Evolutionary conservation across 805 yeast species (phyloP).

Genomic region (Phaffomyces thermotolerans): DNA sequence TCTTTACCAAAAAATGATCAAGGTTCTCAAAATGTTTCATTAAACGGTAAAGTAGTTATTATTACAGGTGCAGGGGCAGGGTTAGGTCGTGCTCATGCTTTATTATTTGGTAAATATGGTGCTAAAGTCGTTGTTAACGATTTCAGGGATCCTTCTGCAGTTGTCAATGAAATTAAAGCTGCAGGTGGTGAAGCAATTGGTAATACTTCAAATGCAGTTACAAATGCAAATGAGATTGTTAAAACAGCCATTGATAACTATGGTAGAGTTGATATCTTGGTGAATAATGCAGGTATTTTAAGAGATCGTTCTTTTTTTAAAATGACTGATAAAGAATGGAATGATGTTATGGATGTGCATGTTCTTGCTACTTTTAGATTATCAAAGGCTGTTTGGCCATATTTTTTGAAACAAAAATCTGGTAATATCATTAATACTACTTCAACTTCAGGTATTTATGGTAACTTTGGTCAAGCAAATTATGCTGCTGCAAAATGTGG

Average conservation of each 20-base stretch:
- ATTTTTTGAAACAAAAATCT: constrained; percentile 65
- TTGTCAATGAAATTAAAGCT: constrained; percentile 66
- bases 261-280: constrained; percentile 78
- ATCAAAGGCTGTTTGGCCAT: constrained; percentile 89
- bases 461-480: constrained; percentile 96
- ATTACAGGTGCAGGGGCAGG: constrained; percentile 97
- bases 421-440: constrained; percentile 86
- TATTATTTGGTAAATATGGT: constrained; percentile 79
- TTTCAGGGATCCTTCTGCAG: constrained; percentile 63
- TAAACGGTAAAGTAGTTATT: constrained; percentile 79
- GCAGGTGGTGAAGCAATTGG: constrained; percentile 78
- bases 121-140: constrained; percentile 95
- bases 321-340: constrained; percentile 82
- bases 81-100: constrained; percentile 85
- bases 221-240: constrained; percentile 66
- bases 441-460: constrained; percentile 95
- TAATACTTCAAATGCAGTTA: constrained; percentile 75
- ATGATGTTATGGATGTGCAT: constrained; percentile 73
- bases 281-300: constrained; percentile 93
- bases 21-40: constrained; percentile 47
- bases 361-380: constrained; percentile 73
- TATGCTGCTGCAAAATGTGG: constrained; percentile 92
- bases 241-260: constrained; percentile 67
- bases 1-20: constrained; percentile 52
- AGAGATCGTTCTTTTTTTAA: constrained; percentile 84